Base-by-base conservation (phyloP, 176 grass and related monocot species). In the Aegilops umbellulata region DNA sequence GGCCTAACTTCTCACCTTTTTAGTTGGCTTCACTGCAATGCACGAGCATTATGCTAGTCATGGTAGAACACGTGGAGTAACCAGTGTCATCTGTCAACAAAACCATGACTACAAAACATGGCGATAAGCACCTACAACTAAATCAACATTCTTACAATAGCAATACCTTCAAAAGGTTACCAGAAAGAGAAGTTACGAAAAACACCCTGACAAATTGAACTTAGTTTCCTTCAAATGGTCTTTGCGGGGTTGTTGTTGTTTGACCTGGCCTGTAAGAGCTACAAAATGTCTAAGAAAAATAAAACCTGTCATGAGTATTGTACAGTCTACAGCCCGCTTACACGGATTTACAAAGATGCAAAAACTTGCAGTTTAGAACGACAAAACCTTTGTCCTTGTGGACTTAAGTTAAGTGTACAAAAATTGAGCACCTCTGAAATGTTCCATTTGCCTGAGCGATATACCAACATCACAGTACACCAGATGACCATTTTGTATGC, bases 281-380 rank as follows among this genome's bases (percentile, higher is more conserved):
- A 84, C 27, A 74, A 63, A 65, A 20, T 65, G 65, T 46, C 14
- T 68, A 16, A 47, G 60, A 24, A 49, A 75, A 84, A 80, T 55
- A 12, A 25, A 41, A 75, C n/a, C 22, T 39, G 16, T 69, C 60
- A 82, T 51, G 57, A 60, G 49, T 25, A 69, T 69, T 31, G 69
- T 77, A 75, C 23, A 76, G 75, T 69, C 26, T 30, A 71, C 15
- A 24, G 2, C 10, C 47, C 81, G 27, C 51, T 71, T 42, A 23
- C 29, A 76, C 22, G 7, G 76, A 87, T 84, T 71, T 91, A 88
- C 89, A 77, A 61, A 22, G n/a, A 76, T 44, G 64, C 49, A 88
- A 69, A 58, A 88, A 78, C 57, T 39, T 41, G 10, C 76, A 51
- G 69, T 62, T 84, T 74, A 61, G 60, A 19, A 46, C 65, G 69